Percentiles rank a stretch among this genome's conserved stretches.
These are phyloP conservation scores for Ophiostoma ulmi DNA, from an alignment of 2,329 filamentous ascomycete species.

Conservation along the genomic window DNA sequence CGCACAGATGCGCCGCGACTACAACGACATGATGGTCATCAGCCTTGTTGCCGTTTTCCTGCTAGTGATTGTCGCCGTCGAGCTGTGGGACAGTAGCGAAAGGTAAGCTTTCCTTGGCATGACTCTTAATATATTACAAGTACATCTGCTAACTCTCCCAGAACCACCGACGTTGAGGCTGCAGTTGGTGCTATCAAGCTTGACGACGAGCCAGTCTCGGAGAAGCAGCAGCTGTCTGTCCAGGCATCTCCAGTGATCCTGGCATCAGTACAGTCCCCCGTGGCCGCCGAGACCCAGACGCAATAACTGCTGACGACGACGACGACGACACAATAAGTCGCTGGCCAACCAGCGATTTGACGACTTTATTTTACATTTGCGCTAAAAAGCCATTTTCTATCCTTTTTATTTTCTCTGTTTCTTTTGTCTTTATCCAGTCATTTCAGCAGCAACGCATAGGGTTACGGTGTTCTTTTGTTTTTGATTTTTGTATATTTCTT, in stretches of 20 bases:
- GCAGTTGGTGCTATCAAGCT: constrained; percentile 29
- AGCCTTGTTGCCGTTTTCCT: constrained; percentile 33
- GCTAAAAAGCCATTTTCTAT: neutral
- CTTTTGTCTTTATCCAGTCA: neutral
- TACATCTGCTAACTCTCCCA: constrained; percentile 13
- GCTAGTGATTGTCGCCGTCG: constrained; percentile 32
- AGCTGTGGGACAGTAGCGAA: constrained; percentile 29
- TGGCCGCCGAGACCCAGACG: neutral
- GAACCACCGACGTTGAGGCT: constrained; percentile 21
- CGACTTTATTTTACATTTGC: neutral
- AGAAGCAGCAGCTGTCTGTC: constrained; percentile 24
- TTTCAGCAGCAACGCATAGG: constrained; percentile 22
- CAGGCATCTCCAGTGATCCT: constrained; percentile 22
- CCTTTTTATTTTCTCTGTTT: neutral
- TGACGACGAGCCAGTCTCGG: constrained; percentile 14
- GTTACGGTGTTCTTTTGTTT: constrained; percentile 10
- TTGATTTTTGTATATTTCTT: constrained; percentile 9
- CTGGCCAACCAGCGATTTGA: neutral
- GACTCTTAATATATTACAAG: neutral
- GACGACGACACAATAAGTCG: neutral
- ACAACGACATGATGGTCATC: constrained; percentile 34
- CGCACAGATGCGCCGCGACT: constrained; percentile 27
- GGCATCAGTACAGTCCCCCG: neutral
- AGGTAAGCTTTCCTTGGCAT: constrained; percentile 25
- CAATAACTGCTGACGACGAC: neutral